These are phyloP conservation scores for Populus alba DNA, from an alignment of 345 rosid species.

Conservation along the genomic window DNA sequence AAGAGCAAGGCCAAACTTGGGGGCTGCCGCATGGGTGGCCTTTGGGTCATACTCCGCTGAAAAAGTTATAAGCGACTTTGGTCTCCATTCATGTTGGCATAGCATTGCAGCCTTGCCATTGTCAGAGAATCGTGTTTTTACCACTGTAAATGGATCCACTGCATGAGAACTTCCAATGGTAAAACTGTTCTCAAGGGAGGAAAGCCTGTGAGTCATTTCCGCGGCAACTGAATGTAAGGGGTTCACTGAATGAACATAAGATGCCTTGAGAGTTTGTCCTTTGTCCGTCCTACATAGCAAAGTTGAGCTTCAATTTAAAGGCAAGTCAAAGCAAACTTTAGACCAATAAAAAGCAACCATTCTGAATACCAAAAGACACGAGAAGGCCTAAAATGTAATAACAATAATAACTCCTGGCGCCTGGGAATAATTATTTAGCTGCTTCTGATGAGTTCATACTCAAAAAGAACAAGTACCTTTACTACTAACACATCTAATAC, in stretches of 20 bases:
- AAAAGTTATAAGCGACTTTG: slow-evolving; percentile 57
- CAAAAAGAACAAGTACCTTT: neutral
- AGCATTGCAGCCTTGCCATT: slow-evolving; percentile 62
- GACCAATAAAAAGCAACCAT: neutral
- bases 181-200: slow-evolving; percentile 54
- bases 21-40: slow-evolving; percentile 42
- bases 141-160: slow-evolving; percentile 50
- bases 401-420: neutral
- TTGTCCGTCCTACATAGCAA: slow-evolving; percentile 53
- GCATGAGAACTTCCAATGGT: slow-evolving; percentile 60
- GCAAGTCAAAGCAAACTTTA: neutral
- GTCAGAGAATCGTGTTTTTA: slow-evolving; percentile 57
- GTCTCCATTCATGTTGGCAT: slow-evolving; percentile 77
- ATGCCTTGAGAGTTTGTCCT: slow-evolving; percentile 68
- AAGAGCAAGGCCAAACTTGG: slow-evolving; percentile 69
- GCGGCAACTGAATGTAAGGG: slow-evolving; percentile 59
- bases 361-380: neutral
- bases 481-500: neutral
- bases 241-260: slow-evolving; percentile 60
- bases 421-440: neutral
- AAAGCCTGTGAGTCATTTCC: slow-evolving; percentile 68
- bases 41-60: slow-evolving; percentile 73
- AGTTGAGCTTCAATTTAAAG: neutral
- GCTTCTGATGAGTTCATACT: neutral
- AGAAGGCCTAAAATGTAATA: neutral